phyloP scores from a whole-genome alignment of 192 early-diverging fungal species.

The Allomyces javanicus region DNA sequence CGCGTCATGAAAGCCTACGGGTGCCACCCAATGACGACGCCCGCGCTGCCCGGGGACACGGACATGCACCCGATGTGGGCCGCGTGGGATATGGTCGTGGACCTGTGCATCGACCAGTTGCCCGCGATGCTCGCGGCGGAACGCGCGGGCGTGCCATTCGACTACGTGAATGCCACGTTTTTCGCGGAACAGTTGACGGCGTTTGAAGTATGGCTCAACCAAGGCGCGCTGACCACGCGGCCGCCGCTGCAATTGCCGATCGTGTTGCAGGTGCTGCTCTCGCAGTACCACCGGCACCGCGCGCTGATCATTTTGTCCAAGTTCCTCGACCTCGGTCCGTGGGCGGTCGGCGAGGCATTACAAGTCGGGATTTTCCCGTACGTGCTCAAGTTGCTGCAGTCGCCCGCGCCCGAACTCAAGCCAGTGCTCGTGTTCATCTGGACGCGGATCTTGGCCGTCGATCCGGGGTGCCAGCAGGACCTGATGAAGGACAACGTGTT shows the following conservation, averaged over 20 bases:
- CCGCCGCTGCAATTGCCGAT: slow-evolving; percentile 86
- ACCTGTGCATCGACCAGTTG: slow-evolving; percentile 77
- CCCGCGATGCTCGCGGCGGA: slow-evolving; percentile 46
- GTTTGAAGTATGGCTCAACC: slow-evolving; percentile 87
- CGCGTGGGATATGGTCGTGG: slow-evolving; percentile 84
- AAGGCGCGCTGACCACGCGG: slow-evolving; percentile 48
- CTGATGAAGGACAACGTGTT: slow-evolving; percentile 79
- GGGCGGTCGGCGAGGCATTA: slow-evolving; percentile 83
- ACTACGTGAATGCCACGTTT: slow-evolving; percentile 67
- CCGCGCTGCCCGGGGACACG: slow-evolving; percentile 56
- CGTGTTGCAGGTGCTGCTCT: slow-evolving; percentile 85
- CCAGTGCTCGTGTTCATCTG: slow-evolving; percentile 93
- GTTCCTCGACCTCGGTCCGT: slow-evolving; percentile 79
- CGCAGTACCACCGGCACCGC: slow-evolving; percentile 80
- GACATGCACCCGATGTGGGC: slow-evolving; percentile 94
- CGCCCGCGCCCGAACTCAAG: slow-evolving; percentile 76
- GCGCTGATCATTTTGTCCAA: slow-evolving; percentile 77
- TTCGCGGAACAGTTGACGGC: slow-evolving; percentile 94
- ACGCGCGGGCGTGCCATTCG: slow-evolving; percentile 15
- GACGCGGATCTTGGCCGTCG: slow-evolving; percentile 87
- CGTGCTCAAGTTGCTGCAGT: slow-evolving; percentile 81
- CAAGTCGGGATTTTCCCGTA: slow-evolving; percentile 94
- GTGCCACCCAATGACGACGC: slow-evolving; percentile 76
- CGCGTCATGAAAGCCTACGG: slow-evolving; percentile 87
- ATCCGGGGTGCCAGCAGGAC: slow-evolving; percentile 70